Evolutionary conservation across 2,329 filamentous ascomycete species (phyloP).

Genomic region (Beauveria sp.): DNA sequence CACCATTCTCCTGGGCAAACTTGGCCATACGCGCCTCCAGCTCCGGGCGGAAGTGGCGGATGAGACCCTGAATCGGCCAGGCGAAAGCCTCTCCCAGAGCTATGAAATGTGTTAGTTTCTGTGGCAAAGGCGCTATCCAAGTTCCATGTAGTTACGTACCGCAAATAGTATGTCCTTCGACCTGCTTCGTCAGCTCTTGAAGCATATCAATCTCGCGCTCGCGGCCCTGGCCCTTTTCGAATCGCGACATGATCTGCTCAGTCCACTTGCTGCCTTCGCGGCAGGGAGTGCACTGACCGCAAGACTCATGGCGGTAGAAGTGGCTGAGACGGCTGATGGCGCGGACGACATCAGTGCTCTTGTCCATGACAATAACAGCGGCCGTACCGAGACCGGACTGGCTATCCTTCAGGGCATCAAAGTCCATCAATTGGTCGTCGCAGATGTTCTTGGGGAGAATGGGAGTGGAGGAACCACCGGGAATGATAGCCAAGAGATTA

Average conservation of each 20-base stretch:
- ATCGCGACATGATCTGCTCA: conserved; percentile 95
- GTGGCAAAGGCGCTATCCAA: neutral
- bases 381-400: conserved; percentile 96
- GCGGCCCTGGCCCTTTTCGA: conserved; percentile 83
- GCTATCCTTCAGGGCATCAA: conserved; percentile 94
- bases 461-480: conserved; percentile 91
- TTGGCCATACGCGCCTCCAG: conserved; percentile 84
- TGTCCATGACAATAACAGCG: conserved; percentile 98
- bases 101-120: conserved; percentile 29
- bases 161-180: conserved; percentile 98
- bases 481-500: conserved; percentile 90
- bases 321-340: conserved; percentile 87
- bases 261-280: conserved; percentile 99
- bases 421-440: conserved; percentile 97
- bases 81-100: conserved; percentile 95
- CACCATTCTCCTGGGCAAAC: conserved; percentile 65
- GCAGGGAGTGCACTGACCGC: conserved; percentile 98
- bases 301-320: conserved; percentile 98
- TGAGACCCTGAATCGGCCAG: conserved; percentile 96
- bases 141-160: conserved; percentile 44
- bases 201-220: conserved; percentile 98
- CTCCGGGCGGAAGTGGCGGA: conserved; percentile 95
- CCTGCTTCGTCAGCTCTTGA: conserved; percentile 97
- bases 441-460: conserved; percentile 86
- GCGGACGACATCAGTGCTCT: conserved; percentile 91